Evolutionary conservation across 495 filamentous ascomycete species (phyloP).

Genomic region (Bacidia rubella): DNA sequence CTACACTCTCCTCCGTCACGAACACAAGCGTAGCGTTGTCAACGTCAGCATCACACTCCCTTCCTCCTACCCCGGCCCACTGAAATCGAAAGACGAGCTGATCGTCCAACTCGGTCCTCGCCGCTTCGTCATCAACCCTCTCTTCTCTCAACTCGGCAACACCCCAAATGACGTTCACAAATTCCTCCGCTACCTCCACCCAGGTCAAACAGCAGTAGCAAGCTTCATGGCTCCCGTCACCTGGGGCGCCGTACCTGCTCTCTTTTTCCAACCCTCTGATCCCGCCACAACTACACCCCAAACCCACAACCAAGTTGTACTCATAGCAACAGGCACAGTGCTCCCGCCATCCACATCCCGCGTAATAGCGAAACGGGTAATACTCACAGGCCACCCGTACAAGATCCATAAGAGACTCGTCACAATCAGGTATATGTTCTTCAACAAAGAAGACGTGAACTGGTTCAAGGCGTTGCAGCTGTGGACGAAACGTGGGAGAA

Average conservation of each 20-base stretch:
- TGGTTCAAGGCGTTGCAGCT: conserved; percentile 95
- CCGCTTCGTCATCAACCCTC: conserved; percentile 70
- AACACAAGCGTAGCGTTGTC: conserved; percentile 79
- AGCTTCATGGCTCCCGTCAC: conserved; percentile 80
- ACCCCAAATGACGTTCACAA: conserved; percentile 95
- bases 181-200: conserved; percentile 84
- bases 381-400: conserved; percentile 89
- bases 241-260: conserved; percentile 78
- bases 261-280: conserved; percentile 55
- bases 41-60: conserved; percentile 76
- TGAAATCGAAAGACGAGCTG: conserved; percentile 82
- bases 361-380: conserved; percentile 84
- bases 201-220: conserved; percentile 80
- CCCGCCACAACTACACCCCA: background rate
- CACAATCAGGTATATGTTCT: conserved; percentile 98
- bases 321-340: conserved; percentile 76
- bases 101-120: conserved; percentile 81
- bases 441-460: conserved; percentile 82
- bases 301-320: conserved; percentile 34
- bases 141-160: conserved; percentile 73
- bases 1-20: conserved; percentile 80
- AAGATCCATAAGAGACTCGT: conserved; percentile 97
- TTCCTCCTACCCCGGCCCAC: conserved; percentile 52
- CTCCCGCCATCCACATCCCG: conserved; percentile 65
- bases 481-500: conserved; percentile 82